phyloP scores from a whole-genome alignment of 139 green algal genomes.

The Chlamydomonas incerta region DNA sequence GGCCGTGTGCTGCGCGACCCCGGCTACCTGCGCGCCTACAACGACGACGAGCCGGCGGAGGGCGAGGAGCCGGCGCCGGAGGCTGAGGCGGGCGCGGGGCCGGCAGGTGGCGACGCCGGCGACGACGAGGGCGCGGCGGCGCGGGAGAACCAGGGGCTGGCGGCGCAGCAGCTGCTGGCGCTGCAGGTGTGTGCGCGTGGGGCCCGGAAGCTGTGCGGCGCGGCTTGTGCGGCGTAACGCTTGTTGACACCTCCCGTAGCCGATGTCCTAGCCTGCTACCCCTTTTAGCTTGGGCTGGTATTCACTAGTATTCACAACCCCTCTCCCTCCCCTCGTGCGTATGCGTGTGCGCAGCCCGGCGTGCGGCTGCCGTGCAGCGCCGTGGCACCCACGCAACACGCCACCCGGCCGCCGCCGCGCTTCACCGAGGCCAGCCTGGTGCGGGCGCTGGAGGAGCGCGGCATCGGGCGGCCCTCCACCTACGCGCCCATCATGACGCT shows the following conservation, averaged over 20 bases:
- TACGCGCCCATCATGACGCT: slow-evolving; percentile 89
- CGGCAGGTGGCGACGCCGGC: background rate
- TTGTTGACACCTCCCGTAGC: no score
- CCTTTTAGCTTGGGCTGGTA: no score
- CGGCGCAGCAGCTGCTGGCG: slow-evolving; percentile 14
- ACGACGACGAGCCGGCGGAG: background rate
- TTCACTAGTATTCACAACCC: no score
- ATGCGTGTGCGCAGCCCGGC: background rate
- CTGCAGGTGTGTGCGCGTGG: background rate
- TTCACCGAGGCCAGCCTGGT: slow-evolving; percentile 88
- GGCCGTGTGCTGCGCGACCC: slow-evolving; percentile 59
- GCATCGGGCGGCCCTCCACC: slow-evolving; percentile 94
- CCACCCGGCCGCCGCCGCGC: slow-evolving; percentile 81
- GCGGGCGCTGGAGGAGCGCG: slow-evolving; percentile 86
- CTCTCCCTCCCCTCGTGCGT: no score
- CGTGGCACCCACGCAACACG: slow-evolving; percentile 62
- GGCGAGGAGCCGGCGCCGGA: background rate
- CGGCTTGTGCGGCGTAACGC: background rate
- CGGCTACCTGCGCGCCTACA: slow-evolving; percentile 65
- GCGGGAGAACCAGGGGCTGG: background rate
- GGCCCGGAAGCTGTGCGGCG: no score
- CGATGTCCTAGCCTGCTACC: no score
- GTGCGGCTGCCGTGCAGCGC: background rate
- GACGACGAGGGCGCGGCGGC: background rate
- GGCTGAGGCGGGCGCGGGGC: background rate